Conservation (phyloP, 1,284 basidiomycete genomes). For the Marasmius fiardii region DNA sequence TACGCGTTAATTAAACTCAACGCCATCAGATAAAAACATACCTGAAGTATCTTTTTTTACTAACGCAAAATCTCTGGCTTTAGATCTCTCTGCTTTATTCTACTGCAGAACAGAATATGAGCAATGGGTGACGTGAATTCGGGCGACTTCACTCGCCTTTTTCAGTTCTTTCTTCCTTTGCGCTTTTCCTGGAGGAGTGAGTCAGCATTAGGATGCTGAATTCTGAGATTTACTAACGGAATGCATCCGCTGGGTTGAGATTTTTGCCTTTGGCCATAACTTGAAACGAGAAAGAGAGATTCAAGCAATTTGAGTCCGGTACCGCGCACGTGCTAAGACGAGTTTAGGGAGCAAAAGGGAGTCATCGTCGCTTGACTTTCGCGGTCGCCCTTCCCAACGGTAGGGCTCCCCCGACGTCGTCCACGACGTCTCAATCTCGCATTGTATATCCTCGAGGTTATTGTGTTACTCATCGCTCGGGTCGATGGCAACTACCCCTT, state of each 20-base stretch:
- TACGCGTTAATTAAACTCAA: background rate
- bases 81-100: slow-evolving; percentile 82
- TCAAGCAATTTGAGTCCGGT: slow-evolving; percentile 25
- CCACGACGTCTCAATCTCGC: slow-evolving; percentile 1
- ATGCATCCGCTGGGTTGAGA: slow-evolving; percentile 83
- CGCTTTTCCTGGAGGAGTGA: slow-evolving; percentile 66
- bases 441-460: background rate
- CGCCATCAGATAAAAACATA: slow-evolving; percentile 21
- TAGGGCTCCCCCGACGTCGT: slow-evolving; percentile 19
- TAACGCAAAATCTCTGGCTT: slow-evolving; percentile 76
- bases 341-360: slow-evolving; percentile 1
- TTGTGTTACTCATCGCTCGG: slow-evolving; percentile 1
- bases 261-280: slow-evolving; percentile 81
- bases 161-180: slow-evolving; percentile 87
- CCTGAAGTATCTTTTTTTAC: slow-evolving; percentile 88
- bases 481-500: slow-evolving; percentile 24
- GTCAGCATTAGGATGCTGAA: slow-evolving; percentile 14
- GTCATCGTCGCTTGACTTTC: slow-evolving; percentile 3
- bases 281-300: slow-evolving; percentile 8
- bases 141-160: slow-evolving; percentile 62
- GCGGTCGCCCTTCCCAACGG: slow-evolving; percentile 25
- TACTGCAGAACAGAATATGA: slow-evolving; percentile 47
- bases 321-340: slow-evolving; percentile 12
- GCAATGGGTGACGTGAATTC: slow-evolving; percentile 10
- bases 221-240: slow-evolving; percentile 45